A percentile compares a stretch with the other conserved stretches of the same genome.
phyloP scores from a whole-genome alignment of 2,329 filamentous ascomycete species.

The Aciculosporium take region DNA sequence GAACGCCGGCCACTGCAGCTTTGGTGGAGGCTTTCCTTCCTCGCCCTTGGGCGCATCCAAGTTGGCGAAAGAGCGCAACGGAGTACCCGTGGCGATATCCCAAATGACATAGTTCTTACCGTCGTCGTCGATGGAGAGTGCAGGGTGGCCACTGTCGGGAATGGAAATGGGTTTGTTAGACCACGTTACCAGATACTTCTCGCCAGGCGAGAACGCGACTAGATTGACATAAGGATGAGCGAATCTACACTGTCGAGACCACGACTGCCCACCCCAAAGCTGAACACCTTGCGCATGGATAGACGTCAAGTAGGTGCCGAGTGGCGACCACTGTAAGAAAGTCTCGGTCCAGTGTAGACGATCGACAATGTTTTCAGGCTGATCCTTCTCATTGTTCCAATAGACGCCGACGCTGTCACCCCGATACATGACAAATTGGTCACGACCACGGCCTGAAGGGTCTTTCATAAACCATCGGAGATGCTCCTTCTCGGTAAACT shows the following conservation, averaged over 20 bases:
- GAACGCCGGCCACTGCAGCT: constrained; percentile 96
- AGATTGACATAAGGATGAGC: constrained; percentile 92
- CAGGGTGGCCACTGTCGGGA: constrained; percentile 70
- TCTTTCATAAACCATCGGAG: constrained; percentile 88
- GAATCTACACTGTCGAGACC: constrained; percentile 84
- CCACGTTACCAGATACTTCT: constrained; percentile 94
- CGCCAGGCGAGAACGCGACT: constrained; percentile 84
- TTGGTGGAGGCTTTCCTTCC: constrained; percentile 55
- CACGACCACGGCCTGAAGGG: constrained; percentile 61
- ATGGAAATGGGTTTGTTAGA: constrained; percentile 87
- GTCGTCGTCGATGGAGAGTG: constrained; percentile 82
- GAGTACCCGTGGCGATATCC: constrained; percentile 82
- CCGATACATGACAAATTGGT: constrained; percentile 92
- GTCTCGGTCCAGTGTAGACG: constrained; percentile 95
- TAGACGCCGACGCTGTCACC: constrained; percentile 86
- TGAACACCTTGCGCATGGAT: constrained; percentile 94
- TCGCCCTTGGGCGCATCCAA: constrained; percentile 55
- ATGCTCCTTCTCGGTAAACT: constrained; percentile 87
- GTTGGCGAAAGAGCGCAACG: constrained; percentile 85
- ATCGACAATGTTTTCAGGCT: constrained; percentile 78
- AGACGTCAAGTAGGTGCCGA: constrained; percentile 85
- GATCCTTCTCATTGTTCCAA: constrained; percentile 96
- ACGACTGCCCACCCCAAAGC: constrained; percentile 84
- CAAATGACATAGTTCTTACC: constrained; percentile 99
- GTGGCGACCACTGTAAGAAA: constrained; percentile 95